phyloP scores from a whole-genome alignment of 192 early-diverging fungal genomes.

The Rhizoclosmatium sp. region DNA sequence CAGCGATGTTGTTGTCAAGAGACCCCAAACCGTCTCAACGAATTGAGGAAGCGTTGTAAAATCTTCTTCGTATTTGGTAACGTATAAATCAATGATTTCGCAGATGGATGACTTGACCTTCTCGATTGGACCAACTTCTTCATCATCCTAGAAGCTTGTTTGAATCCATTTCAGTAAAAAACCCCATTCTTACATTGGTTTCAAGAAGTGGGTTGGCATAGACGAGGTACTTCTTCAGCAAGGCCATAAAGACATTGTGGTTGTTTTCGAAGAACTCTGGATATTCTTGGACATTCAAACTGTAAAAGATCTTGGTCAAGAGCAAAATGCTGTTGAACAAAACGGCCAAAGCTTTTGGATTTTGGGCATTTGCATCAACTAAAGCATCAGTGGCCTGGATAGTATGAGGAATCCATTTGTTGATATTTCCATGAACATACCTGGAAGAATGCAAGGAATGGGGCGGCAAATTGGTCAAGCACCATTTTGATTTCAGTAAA shows the following conservation, averaged over 20 bases:
- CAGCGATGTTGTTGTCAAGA: conserved; percentile 78
- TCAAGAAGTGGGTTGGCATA: conserved; percentile 79
- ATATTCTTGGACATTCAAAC: conserved; percentile 95
- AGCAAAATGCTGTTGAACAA: conserved; percentile 80
- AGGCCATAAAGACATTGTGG: conserved; percentile 78
- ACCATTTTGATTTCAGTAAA: conserved; percentile 94
- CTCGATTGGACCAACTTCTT: conserved; percentile 82
- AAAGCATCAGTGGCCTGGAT: conserved; percentile 76
- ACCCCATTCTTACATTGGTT: conserved; percentile 54
- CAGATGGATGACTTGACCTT: conserved; percentile 94
- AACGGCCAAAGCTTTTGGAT: conserved; percentile 70
- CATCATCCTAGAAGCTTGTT: conserved; percentile 70
- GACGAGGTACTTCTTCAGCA: conserved; percentile 88
- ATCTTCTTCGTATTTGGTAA: conserved; percentile 89
- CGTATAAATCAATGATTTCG: conserved; percentile 90
- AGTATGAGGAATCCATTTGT: background rate
- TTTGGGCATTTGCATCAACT: conserved; percentile 72
- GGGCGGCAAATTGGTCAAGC: conserved; percentile 80
- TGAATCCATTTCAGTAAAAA: conserved; percentile 1
- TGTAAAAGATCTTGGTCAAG: conserved; percentile 90
- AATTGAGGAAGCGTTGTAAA: conserved; percentile 83
- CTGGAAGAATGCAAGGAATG: conserved; percentile 85
- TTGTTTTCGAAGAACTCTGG: conserved; percentile 98
- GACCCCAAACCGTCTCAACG: conserved; percentile 85
- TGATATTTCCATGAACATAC: conserved; percentile 45